Base-by-base conservation (phyloP, 106 monocot species). In the Narthecium ossifragum region DNA sequence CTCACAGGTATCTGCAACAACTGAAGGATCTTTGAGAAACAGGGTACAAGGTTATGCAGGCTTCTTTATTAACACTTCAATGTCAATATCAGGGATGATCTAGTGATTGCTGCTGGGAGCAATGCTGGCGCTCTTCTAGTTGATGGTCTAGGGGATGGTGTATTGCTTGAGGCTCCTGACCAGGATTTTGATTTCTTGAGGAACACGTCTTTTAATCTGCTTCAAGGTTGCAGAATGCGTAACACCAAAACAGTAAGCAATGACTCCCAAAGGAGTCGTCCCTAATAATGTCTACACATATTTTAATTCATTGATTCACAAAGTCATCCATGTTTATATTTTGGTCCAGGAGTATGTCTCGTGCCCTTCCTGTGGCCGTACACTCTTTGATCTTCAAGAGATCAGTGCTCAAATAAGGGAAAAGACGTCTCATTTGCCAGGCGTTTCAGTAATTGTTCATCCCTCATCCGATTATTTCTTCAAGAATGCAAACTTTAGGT, bases 151-250 rank as follows among this genome's bases (percentile, higher is more conserved):
- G 98, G 98, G 0, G 98, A 99, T 68, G 98, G 98, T 31, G 5
- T 99, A 63, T 43, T 99, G 21, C 65, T 99, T 20, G 98, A 99
- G 55, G 88, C 91, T 63, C 41, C 55, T 31, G 88, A 68, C 30
- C 98, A 92, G 36, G 91, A 99, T 60, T 92, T 92, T 67, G 98
- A 99, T 32, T 99, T 99, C 41, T 63, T 99, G 72, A 81, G 91
- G 63, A 77, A 91, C 69, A 99, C 98, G 51, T 99, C 98, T 41
- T 99, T 99, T 65, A 99, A 99, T 67, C 59, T 99, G 34, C 91
- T 99, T 36, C 98, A 99, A 60, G 98, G 98, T 32, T 99, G 98
- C 82, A 84, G 98, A 70, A 99, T 99, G 98, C 84, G 98, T 63
- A 99, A 99, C 71, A 99, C 98, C 26, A 99, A 99, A 81, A 99